Conservation (phyloP, 306 rosid genomes). For the Ochetophila trinervis region DNA sequence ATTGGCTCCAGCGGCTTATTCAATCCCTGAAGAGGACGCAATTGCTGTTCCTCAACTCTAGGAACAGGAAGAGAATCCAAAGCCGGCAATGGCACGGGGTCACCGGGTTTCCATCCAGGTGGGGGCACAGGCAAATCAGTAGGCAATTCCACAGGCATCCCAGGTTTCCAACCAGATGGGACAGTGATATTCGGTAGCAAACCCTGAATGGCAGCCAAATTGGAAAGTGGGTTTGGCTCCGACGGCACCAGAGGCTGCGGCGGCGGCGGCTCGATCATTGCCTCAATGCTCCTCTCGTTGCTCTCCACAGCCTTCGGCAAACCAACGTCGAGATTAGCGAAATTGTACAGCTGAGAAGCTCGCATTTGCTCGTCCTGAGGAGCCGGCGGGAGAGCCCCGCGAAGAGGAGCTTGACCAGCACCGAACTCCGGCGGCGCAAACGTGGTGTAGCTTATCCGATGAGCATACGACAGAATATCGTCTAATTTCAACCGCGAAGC, state of each 20-base stretch:
- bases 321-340: constrained; percentile 86
- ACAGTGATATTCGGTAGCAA: constrained; percentile 60
- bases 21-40: constrained; percentile 45
- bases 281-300: constrained; percentile 59
- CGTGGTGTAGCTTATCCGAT: constrained; percentile 86
- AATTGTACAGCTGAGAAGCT: constrained; percentile 80
- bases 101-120: constrained; percentile 97
- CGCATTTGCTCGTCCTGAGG: constrained; percentile 98
- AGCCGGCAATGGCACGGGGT: constrained; percentile 82
- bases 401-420: constrained; percentile 79
- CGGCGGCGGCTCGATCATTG: constrained; percentile 63
- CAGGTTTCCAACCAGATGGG: constrained; percentile 96
- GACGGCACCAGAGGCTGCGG: constrained; percentile 38
- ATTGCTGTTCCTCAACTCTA: constrained; percentile 54
- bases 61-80: constrained; percentile 56
- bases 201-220: constrained; percentile 61
- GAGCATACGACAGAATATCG: constrained; percentile 79
- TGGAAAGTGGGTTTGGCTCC: constrained; percentile 49
- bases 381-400: constrained; percentile 89
- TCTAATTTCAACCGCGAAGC: constrained; percentile 58
- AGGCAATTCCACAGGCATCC: constrained; percentile 88
- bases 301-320: constrained; percentile 63
- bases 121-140: constrained; percentile 74
- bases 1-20: constrained; percentile 66
- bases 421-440: constrained; percentile 96